A percentile compares a stretch with the other conserved stretches of the same genome.
Conservation (phyloP, 2,329 filamentous ascomycete species). For the Pseudogymnoascus sp. region DNA sequence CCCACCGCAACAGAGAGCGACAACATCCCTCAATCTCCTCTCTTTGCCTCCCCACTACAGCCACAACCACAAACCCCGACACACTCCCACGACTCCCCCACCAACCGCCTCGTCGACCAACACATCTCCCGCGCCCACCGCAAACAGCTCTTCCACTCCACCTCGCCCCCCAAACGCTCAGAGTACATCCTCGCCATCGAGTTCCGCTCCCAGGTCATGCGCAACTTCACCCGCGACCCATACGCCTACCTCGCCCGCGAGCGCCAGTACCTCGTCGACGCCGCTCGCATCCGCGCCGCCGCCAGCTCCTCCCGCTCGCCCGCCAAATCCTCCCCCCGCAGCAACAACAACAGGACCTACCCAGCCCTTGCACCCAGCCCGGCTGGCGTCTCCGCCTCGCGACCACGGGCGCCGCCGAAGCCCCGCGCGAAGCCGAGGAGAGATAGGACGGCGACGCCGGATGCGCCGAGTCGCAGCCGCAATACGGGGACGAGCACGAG, state of each 20-base stretch:
- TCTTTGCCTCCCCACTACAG: constrained; percentile 35
- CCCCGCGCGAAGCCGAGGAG: constrained; percentile 7
- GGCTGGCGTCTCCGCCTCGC: constrained; percentile 18
- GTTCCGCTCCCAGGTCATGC: constrained; percentile 44
- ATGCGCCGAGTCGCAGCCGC: constrained; percentile 27
- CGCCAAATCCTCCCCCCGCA: background rate
- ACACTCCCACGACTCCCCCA: constrained; percentile 20
- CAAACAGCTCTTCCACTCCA: constrained; percentile 12
- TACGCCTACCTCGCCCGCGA: constrained; percentile 22
- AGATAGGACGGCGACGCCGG: constrained; percentile 24
- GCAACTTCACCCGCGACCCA: constrained; percentile 21
- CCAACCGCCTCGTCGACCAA: constrained; percentile 37
- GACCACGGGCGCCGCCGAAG: constrained; percentile 23
- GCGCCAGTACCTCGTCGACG: constrained; percentile 21
- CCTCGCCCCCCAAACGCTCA: constrained; percentile 39
- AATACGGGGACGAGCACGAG: constrained; percentile 51
- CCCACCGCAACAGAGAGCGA: constrained; percentile 23
- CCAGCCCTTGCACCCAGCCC: constrained; percentile 21
- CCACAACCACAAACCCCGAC: constrained; percentile 13
- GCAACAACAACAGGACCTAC: constrained; percentile 15
- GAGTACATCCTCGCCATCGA: constrained; percentile 46
- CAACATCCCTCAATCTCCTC: constrained; percentile 37
- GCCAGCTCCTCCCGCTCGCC: background rate
- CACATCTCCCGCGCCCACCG: constrained; percentile 24
- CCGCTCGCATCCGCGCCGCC: constrained; percentile 18